Evolutionary conservation across 1,139 yeast species (phyloP), one percentile per base, ranked within the genome.

Genomic region (Sugiyamaella japonica): DNA sequence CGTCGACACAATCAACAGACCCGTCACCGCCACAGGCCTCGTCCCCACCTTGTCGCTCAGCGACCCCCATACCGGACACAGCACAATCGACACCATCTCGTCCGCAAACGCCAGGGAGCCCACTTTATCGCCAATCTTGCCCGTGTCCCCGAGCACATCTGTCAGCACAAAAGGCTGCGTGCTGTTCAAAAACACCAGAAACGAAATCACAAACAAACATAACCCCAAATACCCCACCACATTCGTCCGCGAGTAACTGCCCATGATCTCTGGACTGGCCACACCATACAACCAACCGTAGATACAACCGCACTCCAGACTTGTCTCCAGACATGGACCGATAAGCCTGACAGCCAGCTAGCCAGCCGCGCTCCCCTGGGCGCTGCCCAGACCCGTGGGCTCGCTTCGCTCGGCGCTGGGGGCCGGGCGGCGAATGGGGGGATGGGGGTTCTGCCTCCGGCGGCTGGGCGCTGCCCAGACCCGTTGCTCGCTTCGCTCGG

Each of bases 111-210:
- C 88, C 49, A 85, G 66, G 2, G 78, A 72, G 0, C 90, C 89
- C 15, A 84, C 79, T 50, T 79, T 75, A 44, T 74, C 72, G 1
- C 90, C 90, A 38, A 83, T 73, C 45, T 74, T 73, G 4, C 70
- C 66, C 6, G 74, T 68, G 36, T 80, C 69, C 0, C 80, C 80
- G 15, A 84, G 69, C 1, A 83, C 79, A 62, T 83, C 84, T 4
- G 81, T 75, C 39, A 85, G 72, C 65, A 79, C 83, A 65, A 84
- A 85, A 2, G 90, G 83, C 70, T 85, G 90, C 1, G 89, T 80
- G 5, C 89, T 78, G 34, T 84, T 76, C 50, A 85, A 68, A 64
- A 85, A 85, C n/a, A 85, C 89, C 45, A 83, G 81, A 52, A 83
- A 73, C 2, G 88, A 75, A 32, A 85, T 79, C 47, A 83, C 75